These are phyloP conservation scores for Colletotrichum neosansevieriae DNA, from an alignment of 2,329 filamentous ascomycete genomes.

Conservation along the genomic window DNA sequence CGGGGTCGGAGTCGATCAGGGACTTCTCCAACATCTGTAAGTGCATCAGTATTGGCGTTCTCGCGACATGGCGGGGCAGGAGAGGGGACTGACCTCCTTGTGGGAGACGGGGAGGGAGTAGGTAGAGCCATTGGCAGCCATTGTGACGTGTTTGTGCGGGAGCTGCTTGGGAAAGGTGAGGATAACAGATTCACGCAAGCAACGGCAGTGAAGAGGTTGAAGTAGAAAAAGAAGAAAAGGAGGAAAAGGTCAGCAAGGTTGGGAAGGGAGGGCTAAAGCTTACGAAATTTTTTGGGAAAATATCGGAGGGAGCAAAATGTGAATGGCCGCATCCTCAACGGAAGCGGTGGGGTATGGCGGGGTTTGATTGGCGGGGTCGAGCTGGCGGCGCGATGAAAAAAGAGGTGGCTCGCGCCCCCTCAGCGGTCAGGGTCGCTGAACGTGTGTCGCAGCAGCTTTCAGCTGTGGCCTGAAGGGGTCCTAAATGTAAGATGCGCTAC, in stretches of 20 bases:
- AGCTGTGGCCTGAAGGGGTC: conserved; percentile 2
- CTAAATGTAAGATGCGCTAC: conserved; percentile 9
- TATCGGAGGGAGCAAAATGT: conserved; percentile 38
- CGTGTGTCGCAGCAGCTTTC: background rate
- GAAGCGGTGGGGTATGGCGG: conserved; percentile 40
- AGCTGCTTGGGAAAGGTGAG: conserved; percentile 11
- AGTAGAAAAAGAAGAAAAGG: conserved; percentile 6
- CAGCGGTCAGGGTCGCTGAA: conserved; percentile 19
- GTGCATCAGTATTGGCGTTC: conserved; percentile 49
- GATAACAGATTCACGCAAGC: conserved; percentile 32
- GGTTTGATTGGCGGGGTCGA: conserved; percentile 41
- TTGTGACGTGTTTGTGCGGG: conserved; percentile 45
- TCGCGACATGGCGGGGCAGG: conserved; percentile 37
- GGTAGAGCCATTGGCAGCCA: conserved; percentile 56
- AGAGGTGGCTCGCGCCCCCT: conserved; percentile 9
- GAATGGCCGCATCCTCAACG: conserved; percentile 32
- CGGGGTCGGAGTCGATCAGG: conserved; percentile 89
- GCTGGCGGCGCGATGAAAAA: conserved; percentile 20
- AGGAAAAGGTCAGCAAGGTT: conserved; percentile 20
- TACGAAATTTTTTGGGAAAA: conserved; percentile 29
- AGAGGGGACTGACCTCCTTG: conserved; percentile 60
- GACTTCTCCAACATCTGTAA: conserved; percentile 93
- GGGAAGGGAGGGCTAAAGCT: conserved; percentile 37
- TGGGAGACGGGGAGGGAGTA: conserved; percentile 67
- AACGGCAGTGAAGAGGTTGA: conserved; percentile 33